phyloP scores from a whole-genome alignment of 805 yeast species.

The Saccharomyces jurei region DNA sequence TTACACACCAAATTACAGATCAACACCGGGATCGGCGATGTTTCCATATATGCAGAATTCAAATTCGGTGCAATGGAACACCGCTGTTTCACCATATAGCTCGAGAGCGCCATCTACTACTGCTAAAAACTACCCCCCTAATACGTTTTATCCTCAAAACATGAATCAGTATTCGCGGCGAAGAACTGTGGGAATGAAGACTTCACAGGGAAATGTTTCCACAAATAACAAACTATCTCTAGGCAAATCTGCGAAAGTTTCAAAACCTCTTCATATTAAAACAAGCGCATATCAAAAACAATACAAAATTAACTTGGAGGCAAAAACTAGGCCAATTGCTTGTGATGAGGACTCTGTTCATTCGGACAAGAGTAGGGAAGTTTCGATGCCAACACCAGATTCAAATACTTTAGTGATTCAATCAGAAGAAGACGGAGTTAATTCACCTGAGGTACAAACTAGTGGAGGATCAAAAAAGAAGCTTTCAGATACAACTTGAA shows the following conservation, averaged over 20 bases:
- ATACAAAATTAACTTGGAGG: slow-evolving; percentile 1
- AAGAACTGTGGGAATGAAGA: slow-evolving; percentile 2
- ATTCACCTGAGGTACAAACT: not conserved
- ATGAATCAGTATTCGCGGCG: slow-evolving; percentile 8
- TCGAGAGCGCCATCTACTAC: slow-evolving; percentile 10
- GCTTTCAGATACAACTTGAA: not conserved
- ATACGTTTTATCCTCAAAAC: slow-evolving; percentile 11
- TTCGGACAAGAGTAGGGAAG: slow-evolving; percentile 1
- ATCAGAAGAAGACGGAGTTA: not conserved
- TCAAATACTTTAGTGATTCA: slow-evolving; percentile 5
- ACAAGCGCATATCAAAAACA: slow-evolving; percentile 8
- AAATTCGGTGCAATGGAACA: slow-evolving; percentile 10
- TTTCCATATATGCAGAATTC: slow-evolving; percentile 12
- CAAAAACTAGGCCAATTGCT: not conserved
- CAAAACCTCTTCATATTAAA: slow-evolving; percentile 12
- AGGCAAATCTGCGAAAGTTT: slow-evolving; percentile 7
- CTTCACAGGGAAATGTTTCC: not conserved
- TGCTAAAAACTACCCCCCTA: slow-evolving; percentile 9
- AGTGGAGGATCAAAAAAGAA: not conserved
- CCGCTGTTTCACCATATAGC: slow-evolving; percentile 9
- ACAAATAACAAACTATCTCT: not conserved
- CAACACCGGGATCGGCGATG: slow-evolving; percentile 15
- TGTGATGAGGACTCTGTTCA: slow-evolving; percentile 1
- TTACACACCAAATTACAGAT: slow-evolving; percentile 14
- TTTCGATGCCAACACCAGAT: slow-evolving; percentile 15